A percentile compares a stretch with the other conserved stretches of the same genome.
Conservation (phyloP, 129 eudicot species). For the Arctium minus region DNA sequence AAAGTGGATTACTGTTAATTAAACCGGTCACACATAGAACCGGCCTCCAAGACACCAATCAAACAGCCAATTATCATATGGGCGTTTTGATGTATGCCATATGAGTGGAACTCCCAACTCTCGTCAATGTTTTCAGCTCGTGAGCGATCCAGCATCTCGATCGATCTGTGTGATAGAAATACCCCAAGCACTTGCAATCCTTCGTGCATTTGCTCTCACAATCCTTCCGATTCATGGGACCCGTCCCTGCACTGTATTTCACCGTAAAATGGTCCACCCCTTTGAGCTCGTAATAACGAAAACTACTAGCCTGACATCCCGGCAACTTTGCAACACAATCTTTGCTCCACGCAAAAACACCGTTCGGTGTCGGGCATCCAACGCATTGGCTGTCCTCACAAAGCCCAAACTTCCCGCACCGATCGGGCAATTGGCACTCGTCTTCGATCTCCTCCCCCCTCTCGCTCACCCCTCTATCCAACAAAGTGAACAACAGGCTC, state of each 20-base stretch:
- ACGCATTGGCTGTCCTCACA: conserved; percentile 33
- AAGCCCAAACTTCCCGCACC: conserved; percentile 36
- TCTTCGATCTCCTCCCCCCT: background rate
- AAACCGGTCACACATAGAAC: no score
- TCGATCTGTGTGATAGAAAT: no score
- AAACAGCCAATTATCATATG: background rate
- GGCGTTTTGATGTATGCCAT: conserved; percentile 50
- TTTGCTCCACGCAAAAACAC: conserved; percentile 25
- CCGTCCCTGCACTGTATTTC: conserved; percentile 41
- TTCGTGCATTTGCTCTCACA: no score
- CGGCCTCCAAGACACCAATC: no score
- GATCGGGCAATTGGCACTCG: conserved; percentile 31
- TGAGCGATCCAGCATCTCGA: no score
- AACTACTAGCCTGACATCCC: conserved; percentile 22
- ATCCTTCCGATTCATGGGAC: conserved; percentile 27
- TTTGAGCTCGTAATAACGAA: conserved; percentile 26
- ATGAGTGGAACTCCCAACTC: conserved; percentile 33
- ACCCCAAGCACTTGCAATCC: no score
- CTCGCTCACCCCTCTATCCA: background rate
- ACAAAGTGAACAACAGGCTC: conserved; percentile 10
- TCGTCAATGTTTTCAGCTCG: background rate
- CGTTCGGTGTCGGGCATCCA: conserved; percentile 30
- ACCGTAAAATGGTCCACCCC: conserved; percentile 51
- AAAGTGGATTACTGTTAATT: no score
- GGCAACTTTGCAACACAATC: conserved; percentile 29